These are phyloP conservation scores for Coccomyxa subellipsoidea DNA, from an alignment of 163 green algal species.

Conservation along the genomic window DNA sequence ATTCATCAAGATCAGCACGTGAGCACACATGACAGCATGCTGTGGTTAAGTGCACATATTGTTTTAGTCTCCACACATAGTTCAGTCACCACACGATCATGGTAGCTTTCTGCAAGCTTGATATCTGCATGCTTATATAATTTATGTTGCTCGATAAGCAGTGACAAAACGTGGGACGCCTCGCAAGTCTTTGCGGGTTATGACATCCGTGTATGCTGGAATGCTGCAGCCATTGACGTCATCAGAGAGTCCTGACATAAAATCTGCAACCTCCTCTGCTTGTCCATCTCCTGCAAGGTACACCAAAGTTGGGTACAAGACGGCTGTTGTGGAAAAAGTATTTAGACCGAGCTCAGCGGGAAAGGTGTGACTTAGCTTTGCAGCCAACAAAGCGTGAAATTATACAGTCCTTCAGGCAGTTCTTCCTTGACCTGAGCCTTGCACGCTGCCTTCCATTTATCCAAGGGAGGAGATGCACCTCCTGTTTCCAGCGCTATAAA, in stretches of 20 bases:
- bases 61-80: no score
- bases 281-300: background rate
- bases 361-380: background rate
- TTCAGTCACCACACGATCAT: no score
- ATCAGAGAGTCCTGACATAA: background rate
- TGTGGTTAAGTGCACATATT: no score
- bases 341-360: background rate
- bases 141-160: conserved; percentile 18
- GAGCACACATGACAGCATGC: no score
- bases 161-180: conserved; percentile 65
- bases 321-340: background rate
- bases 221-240: conserved; percentile 15
- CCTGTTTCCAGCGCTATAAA: conserved; percentile 75
- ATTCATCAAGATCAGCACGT: no score
- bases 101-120: no score
- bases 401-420: background rate
- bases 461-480: conserved; percentile 34
- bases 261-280: background rate
- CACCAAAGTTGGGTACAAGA: background rate
- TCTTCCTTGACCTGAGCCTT: background rate
- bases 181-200: conserved; percentile 35
- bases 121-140: no score
- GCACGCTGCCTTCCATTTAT: background rate
- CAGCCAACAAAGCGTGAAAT: background rate
- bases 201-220: conserved; percentile 32